These are phyloP conservation scores for Chamaecrista fasciculata DNA, from an alignment of 306 rosid species.

Conservation along the genomic window DNA sequence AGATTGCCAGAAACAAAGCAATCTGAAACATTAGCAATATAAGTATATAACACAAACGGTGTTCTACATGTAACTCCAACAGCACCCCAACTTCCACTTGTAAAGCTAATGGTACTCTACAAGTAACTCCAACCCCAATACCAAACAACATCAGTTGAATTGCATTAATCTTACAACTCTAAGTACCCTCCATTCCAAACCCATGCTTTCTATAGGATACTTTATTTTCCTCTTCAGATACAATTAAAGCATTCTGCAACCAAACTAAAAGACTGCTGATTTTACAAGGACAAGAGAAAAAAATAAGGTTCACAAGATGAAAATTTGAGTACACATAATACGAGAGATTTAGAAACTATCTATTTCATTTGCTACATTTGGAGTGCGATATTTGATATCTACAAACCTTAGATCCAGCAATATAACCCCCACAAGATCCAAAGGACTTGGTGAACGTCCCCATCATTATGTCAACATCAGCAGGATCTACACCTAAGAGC, in stretches of 20 bases:
- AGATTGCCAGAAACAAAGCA: neutral
- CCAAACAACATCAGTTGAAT: neutral
- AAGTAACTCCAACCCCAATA: neutral
- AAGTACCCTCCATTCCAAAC: neutral
- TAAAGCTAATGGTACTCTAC: neutral
- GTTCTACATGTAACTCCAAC: slow-evolving; percentile 4
- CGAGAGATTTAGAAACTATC: neutral
- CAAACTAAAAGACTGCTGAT: neutral
- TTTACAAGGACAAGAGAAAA: neutral
- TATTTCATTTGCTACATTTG: slow-evolving; percentile 31
- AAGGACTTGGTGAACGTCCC: slow-evolving; percentile 95
- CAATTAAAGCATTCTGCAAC: neutral
- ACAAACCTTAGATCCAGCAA: slow-evolving; percentile 84
- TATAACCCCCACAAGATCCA: slow-evolving; percentile 94
- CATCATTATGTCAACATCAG: slow-evolving; percentile 91
- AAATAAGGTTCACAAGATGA: neutral
- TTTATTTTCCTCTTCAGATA: slow-evolving; percentile 17
- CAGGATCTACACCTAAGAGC: slow-evolving; percentile 83
- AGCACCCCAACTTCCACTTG: neutral
- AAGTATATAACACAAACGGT: neutral
- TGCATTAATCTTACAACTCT: slow-evolving; percentile 13
- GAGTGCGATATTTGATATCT: neutral
- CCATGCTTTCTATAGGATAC: slow-evolving; percentile 11
- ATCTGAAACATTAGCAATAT: slow-evolving; percentile 3
- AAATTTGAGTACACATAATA: neutral